Base-by-base conservation (phyloP, 768 basidiomycete genomes). In the Hygrocybe punicea region DNA sequence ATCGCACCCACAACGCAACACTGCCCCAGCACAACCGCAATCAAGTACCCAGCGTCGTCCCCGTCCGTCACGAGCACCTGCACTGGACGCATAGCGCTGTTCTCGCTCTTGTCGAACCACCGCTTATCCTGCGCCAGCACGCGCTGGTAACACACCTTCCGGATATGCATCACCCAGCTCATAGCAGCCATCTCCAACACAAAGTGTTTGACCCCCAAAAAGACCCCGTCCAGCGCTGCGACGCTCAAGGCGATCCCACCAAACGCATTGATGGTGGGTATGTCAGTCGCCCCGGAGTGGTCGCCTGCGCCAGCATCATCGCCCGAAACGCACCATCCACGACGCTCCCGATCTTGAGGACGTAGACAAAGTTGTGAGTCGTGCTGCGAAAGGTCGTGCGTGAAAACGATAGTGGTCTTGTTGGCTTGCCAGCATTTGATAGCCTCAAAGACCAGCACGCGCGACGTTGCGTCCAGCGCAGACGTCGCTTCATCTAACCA, bases 321-420 rank as follows among this genome's bases (percentile, higher is more conserved):
- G 72, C 71, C 29, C 78, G 75, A 71, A 95, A 98, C 61, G 87
- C 89, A 17, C 51, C 9, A 1, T 69, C 71, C 45, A 87, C 87
- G 29, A 97, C 83, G 0, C 68, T 62, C 0, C 95, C 96, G 19
- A 84, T 78, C 62, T 85, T 84, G 77, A 98, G 85, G 3, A 98
- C 90, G 67, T 98, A 97, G 10, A 97, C 91, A 61, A 97, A 98
- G 69, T 98, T 94, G 16, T 76, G 69, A 0, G 73, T 51, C 21
- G 73, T 72, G 60, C 62, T 94, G 91, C 1, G 87, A 86, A 16
- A 98, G 83, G 63, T 98, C 96, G 71, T 98, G 96, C 0, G 96
- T 98, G 68, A 98, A 96, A 59, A 95, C 87, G 67, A 95, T 85
- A 4, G 92, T 97, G 5, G 92, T 98, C 63, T 84, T 85, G 73